Percentiles rank a stretch among this genome's conserved stretches.
Evolutionary conservation across 2,329 filamentous ascomycete species (phyloP).

Genomic region (Alternaria tenuissima): DNA sequence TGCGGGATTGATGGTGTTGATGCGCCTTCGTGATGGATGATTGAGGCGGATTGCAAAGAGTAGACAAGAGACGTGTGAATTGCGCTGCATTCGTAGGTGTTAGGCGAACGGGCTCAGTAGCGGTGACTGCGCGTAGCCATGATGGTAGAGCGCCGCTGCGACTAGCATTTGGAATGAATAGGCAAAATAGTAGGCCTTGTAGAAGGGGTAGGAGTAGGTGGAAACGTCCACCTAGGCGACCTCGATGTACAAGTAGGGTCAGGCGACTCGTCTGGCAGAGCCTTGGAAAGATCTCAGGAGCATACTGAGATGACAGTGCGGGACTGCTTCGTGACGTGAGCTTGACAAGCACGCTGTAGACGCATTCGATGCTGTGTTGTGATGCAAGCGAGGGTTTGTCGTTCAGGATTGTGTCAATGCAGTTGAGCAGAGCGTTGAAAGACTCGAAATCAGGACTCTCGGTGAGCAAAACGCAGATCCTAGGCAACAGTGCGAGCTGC

Average conservation of each 20-base stretch:
- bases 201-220: slow-evolving; percentile 66
- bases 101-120: slow-evolving; percentile 32
- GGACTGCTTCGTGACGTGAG: slow-evolving; percentile 46
- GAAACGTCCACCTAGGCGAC: slow-evolving; percentile 66
- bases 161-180: slow-evolving; percentile 60
- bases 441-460: slow-evolving; percentile 64
- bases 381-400: slow-evolving; percentile 51
- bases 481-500: slow-evolving; percentile 40
- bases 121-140: slow-evolving; percentile 38
- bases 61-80: slow-evolving; percentile 65
- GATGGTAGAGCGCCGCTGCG: slow-evolving; percentile 37
- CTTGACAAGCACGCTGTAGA: slow-evolving; percentile 48
- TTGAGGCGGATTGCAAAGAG: slow-evolving; percentile 68
- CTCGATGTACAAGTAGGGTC: slow-evolving; percentile 65
- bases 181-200: slow-evolving; percentile 62
- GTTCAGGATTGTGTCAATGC: slow-evolving; percentile 56
- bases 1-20: slow-evolving; percentile 38
- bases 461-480: slow-evolving; percentile 32
- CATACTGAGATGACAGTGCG: slow-evolving; percentile 31
- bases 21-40: slow-evolving; percentile 59
- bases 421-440: slow-evolving; percentile 60
- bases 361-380: slow-evolving; percentile 55
- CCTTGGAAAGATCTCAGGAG: slow-evolving; percentile 60
- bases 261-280: slow-evolving; percentile 63
- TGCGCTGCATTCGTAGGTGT: slow-evolving; percentile 57